phyloP scores from a whole-genome alignment of 495 filamentous ascomycete species.

The Beverwykella pulmonaria region DNA sequence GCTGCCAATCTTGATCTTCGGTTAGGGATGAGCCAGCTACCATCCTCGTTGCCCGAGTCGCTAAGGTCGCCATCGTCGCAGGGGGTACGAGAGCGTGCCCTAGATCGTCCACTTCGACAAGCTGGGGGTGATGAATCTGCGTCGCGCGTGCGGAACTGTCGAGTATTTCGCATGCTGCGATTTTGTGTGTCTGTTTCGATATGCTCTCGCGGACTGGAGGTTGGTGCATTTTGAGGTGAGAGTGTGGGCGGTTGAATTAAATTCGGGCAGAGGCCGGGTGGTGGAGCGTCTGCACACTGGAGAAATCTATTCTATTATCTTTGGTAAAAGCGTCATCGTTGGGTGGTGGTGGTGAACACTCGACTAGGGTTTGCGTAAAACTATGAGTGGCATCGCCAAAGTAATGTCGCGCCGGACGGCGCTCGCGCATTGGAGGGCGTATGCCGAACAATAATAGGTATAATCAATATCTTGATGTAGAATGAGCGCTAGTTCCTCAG shows the following conservation, averaged over 20 bases:
- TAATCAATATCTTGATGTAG: too few relatives aligned
- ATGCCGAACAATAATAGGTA: not conserved
- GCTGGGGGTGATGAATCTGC: not conserved
- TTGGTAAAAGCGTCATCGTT: not conserved
- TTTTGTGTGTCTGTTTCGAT: not conserved
- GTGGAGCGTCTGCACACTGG: not conserved
- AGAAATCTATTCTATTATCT: not conserved
- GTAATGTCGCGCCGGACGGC: not conserved
- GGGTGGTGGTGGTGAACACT: not conserved
- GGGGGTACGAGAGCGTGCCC: not conserved
- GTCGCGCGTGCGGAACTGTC: not conserved
- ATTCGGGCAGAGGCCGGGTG: not conserved
- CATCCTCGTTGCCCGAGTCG: not conserved
- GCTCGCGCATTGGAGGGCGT: not conserved
- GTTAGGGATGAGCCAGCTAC: not conserved
- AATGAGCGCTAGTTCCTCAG: too few relatives aligned
- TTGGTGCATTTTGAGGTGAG: not conserved
- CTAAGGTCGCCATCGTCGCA: not conserved
- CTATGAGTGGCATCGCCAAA: constrained; percentile 6
- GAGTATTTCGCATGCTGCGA: not conserved
- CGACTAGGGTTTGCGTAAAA: not conserved
- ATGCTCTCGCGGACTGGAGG: not conserved
- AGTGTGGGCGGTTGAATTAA: not conserved
- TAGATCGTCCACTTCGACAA: not conserved
- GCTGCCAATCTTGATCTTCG: not conserved